Evolutionary conservation across 176 grass and related monocot genomes (phyloP), one percentile per base, ranked within the genome.

Genomic region (Carex littledalei): DNA sequence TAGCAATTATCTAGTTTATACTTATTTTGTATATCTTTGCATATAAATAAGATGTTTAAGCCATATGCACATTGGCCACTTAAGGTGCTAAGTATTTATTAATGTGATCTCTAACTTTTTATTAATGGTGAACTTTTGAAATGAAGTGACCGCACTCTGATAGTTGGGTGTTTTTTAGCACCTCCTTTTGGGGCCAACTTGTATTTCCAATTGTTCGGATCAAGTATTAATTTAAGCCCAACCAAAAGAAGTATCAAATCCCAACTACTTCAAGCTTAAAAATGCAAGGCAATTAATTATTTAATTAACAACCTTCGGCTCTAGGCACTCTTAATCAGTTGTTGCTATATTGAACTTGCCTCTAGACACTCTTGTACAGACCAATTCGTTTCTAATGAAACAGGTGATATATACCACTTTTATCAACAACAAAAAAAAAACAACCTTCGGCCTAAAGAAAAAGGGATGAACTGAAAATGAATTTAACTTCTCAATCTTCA

Each of bases 71-170:
- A 54, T 77, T 77, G 50, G 22, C 24, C 50, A 56, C 74, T 78
- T 56, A 56, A 8, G 74, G 50, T 34, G 21, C 50, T 56, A 78
- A 78, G 8, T 56, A 55, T 55, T 77, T 8, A 56, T 56, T 78
- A 56, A 78, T 55, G 74, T 56, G 74, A 78, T 78, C 49, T 32
- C 20, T 32, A 55, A 78, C 57, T 13, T 55, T 55, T 54, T 56
- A 3, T 77, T 56, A 56, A 49, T 78, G 26, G 11, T 3, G 5
- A 32, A 50, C 74, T 78, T 56, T 78, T 78, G 14, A 50, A 71
- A 32, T 56, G 74, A 78, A 78, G 74, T 78, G 74, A 34, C 74
- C 17, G 17, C 74, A 78, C 74, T 77, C 55, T 13, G 50, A 32
- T 78, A 78, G 50, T 29, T 78, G 73, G 50, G 49, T 52, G 45